phyloP scores from a whole-genome alignment of 75 land plant species.

The Pseudotsuga menziesii region DNA sequence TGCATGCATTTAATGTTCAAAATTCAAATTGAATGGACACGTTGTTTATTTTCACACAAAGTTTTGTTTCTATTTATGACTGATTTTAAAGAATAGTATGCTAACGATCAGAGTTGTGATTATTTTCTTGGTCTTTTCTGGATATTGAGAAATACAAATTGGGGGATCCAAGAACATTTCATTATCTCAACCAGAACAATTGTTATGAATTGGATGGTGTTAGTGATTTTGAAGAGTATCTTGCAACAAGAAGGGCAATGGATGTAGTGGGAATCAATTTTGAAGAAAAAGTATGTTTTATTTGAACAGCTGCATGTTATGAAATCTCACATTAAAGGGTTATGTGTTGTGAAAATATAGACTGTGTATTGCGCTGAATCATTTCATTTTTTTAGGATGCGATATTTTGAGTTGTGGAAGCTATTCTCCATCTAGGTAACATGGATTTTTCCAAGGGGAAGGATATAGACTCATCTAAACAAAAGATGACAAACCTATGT shows the following conservation, averaged over 20 bases:
- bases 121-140: slow-evolving; percentile 23
- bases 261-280: slow-evolving; percentile 86
- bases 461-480: slow-evolving; percentile 71
- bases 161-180: slow-evolving; percentile 74
- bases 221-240: slow-evolving; percentile 71
- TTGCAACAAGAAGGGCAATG: slow-evolving; percentile 87
- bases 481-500: slow-evolving; percentile 81
- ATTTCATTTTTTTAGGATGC: slow-evolving; percentile 51
- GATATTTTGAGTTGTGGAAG: slow-evolving; percentile 85
- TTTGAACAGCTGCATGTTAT: neutral
- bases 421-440: slow-evolving; percentile 84
- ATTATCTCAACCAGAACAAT: slow-evolving; percentile 85
- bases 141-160: slow-evolving; percentile 71
- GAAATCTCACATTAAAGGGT: neutral
- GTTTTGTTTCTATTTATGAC: neutral
- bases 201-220: slow-evolving; percentile 71
- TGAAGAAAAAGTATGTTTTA: slow-evolving; percentile 69
- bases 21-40: neutral
- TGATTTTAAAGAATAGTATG: neutral
- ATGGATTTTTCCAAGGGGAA: slow-evolving; percentile 71
- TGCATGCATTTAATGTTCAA: no score
- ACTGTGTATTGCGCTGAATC: neutral
- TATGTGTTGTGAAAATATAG: neutral
- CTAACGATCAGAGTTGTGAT: neutral
- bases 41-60: neutral